Evolutionary conservation across 257 asterid species (phyloP), one percentile per base, ranked within the genome.

Genomic region (Anisodus tanguticus): DNA sequence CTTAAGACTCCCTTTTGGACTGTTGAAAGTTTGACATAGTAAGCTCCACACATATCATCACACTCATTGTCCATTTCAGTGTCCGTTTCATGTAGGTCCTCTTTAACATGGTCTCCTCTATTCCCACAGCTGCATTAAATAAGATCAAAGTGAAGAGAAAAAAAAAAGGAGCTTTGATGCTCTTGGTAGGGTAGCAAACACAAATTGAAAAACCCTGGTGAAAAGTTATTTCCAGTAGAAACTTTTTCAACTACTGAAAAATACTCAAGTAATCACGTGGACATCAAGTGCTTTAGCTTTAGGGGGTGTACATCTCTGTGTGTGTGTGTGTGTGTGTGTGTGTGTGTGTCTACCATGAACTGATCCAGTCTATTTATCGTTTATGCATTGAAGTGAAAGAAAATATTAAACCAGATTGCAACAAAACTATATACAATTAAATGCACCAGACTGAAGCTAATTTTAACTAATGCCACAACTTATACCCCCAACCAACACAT

Each of bases 1-100:
- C 98, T 89, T 53, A 97, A 72, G 71, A 97, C 94, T 67, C 99
- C 99, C 82, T 91, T 91, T 88, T 95, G 99, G 88, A 93, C 90
- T 88, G 83, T 57, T 8, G 92, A 89, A 58, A 90, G 88, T 87
- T 90, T 89, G 87, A 84, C 86, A 84, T 63, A 63, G 81, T 47
- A 80, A 82, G 83, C 80, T 68, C 82, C 89, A 63, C 66, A 81
- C 78, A 60, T 74, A 84, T 86, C 86, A 83, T 68, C 55, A 22
- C 43, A 47, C 62, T 26, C 80, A 74, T 74, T 74, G 43, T 51
- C 43, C 19, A 74, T 53, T 74, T 74, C 62, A 74, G 16, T 81
- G 58, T 70, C 80, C 80, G 22, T 11, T 74, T 74, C 57, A 71
- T 80, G 74, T 78, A 83, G 71, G 85, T 86, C 90, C 86, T 88